Conservation (phyloP, 2,329 filamentous ascomycete genomes). For the Dactylellina haptotyla region DNA sequence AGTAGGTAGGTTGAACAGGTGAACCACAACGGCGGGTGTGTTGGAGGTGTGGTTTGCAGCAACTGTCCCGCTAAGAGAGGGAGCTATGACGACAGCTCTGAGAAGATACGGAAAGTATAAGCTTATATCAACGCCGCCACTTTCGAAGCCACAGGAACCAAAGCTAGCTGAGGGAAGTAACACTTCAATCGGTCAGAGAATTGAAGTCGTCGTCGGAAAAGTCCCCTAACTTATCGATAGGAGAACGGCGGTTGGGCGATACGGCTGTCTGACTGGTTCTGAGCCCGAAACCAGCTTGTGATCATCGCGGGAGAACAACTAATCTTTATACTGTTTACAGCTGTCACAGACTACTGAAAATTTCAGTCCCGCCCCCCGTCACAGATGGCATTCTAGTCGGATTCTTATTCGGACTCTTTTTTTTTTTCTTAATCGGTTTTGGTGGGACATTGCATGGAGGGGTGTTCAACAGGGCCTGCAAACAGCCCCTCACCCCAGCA, state of each 20-base stretch:
- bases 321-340: conserved; percentile 42
- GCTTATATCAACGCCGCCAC: conserved; percentile 43
- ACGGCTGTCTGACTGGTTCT: conserved; percentile 8
- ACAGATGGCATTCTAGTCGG: conserved; percentile 11
- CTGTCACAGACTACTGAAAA: not conserved
- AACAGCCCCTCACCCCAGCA: conserved; percentile 32
- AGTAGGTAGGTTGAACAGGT: not conserved
- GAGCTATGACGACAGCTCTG: conserved; percentile 42
- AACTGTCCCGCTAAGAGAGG: not conserved
- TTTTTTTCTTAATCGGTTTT: conserved; percentile 24
- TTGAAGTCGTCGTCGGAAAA: not conserved
- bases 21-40: too few species aligned
- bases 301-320: conserved; percentile 39
- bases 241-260: too few species aligned
- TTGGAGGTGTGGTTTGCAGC: conserved; percentile 24
- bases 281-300: conserved; percentile 30
- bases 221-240: too few species aligned
- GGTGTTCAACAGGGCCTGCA: conserved; percentile 8
- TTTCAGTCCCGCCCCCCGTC: conserved; percentile 15
- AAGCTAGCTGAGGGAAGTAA: too few species aligned
- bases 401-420: conserved; percentile 31
- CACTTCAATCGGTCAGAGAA: not conserved
- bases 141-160: too few species aligned
- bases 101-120: conserved; percentile 30
- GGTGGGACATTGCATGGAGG: conserved; percentile 8